Base-by-base conservation (phyloP, 1,284 basidiomycete species). In the Rhizopogon parksii region DNA sequence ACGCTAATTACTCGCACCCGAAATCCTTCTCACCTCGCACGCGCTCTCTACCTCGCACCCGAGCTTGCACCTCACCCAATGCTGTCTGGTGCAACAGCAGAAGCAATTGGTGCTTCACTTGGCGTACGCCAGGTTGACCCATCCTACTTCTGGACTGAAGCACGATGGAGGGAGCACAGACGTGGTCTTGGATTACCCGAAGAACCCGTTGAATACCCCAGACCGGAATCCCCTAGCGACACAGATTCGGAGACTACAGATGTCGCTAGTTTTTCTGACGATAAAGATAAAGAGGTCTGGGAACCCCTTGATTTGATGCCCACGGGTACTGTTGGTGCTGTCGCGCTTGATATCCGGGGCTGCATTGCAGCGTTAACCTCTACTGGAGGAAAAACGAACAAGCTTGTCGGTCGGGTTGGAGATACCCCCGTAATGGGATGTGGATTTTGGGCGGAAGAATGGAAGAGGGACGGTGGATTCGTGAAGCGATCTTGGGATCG, bases 401-500 rank as follows among this genome's bases (percentile, higher is more conserved):
- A 92, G 64, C 73, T 88, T 14, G 84, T 83, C 5, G 89, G 89
- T 3, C 76, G 88, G 7, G 74, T 91, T 24, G 89, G 89, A 0
- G 90, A 91, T 59, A 91, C 90, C 1, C 88, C 89, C 0, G 68
- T 77, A 32, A 83, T 87, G 77, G 88, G 85, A 0, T 70, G 78
- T 9, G 90, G 90, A 0, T 92, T 85, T 67, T 90, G 86, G 86
- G 86, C 88, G 6, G 86, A 88, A 59, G 79, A 86, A 64, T 92
- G 88, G 88, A 59, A 60, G 27, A 63, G 65, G 21, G 38, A 54
- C 4, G 60, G 62, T 6, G 64, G 74, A n/a, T 66, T 70, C 57
- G 45, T 72, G 32, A 66, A 66, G 53, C 66, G 64, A 21, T 54
- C 68, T 14, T 77, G 71, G 71, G 68, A 70, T 45, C 74, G 69